Conservation (phyloP, 495 filamentous ascomycete genomes). For the Pseudomonodictys pantanalensis region DNA sequence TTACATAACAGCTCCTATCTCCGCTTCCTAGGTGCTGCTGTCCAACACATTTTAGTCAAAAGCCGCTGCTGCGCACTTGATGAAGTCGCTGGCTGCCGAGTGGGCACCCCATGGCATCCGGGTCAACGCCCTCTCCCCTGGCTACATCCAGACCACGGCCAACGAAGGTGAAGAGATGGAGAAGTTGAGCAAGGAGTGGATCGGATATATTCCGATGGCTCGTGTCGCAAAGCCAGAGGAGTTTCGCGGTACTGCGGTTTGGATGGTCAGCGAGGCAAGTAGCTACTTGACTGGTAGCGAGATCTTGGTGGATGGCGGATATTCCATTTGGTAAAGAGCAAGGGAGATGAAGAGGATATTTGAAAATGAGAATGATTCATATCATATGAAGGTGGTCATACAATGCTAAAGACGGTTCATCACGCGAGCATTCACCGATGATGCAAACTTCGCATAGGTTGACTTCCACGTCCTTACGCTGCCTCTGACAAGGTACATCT, state of each 20-base stretch:
- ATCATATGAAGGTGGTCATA: no score
- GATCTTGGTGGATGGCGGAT: not conserved
- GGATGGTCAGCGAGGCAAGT: constrained; percentile 32
- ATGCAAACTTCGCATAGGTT: no score
- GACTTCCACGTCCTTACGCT: no score
- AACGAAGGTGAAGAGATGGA: constrained; percentile 10
- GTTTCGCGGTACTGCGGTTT: constrained; percentile 36
- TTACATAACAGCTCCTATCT: no score
- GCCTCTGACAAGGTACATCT: no score
- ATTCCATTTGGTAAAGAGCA: not conserved
- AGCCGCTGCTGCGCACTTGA: constrained; percentile 31
- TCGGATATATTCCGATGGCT: constrained; percentile 30
- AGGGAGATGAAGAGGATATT: no score
- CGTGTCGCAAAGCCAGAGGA: constrained; percentile 34
- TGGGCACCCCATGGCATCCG: constrained; percentile 26
- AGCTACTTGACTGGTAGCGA: not conserved
- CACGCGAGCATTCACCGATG: no score
- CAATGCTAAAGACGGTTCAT: no score
- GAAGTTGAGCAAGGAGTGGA: constrained; percentile 25
- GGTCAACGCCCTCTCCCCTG: not conserved
- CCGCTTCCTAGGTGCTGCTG: not conserved
- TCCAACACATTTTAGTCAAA: constrained; percentile 14
- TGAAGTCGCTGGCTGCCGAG: constrained; percentile 10
- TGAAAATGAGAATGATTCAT: no score
- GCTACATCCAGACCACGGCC: not conserved